These are phyloP conservation scores for Globisporangium acanthophoron DNA, from an alignment of 352 stramenopile genomes.

Conservation along the genomic window DNA sequence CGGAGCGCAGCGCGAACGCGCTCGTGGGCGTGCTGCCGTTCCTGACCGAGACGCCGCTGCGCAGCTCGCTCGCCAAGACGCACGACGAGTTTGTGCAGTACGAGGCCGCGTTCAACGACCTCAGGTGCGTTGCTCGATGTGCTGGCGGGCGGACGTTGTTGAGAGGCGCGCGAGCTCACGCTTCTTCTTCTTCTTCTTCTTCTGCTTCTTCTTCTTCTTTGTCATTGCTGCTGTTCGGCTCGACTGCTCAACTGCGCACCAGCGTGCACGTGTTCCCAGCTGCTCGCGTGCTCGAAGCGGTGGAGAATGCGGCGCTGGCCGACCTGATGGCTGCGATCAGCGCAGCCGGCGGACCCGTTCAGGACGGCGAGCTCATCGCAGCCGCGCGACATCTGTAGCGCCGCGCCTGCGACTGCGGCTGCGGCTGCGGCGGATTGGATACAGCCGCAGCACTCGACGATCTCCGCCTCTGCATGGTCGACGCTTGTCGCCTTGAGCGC, in stretches of 20 bases:
- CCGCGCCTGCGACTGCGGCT: too few species aligned
- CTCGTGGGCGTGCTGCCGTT: constrained; percentile 50
- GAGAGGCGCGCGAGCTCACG: too few species aligned
- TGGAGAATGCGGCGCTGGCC: constrained; percentile 7
- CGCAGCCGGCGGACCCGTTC: background rate
- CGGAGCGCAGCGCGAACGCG: constrained; percentile 34
- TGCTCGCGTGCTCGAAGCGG: background rate
- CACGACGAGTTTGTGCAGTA: constrained; percentile 58
- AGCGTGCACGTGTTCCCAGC: constrained; percentile 17
- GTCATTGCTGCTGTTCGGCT: background rate
- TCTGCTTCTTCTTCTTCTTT: too few species aligned
- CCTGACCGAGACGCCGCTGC: constrained; percentile 35
- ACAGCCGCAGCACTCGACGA: too few species aligned
- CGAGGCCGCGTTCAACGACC: constrained; percentile 77
- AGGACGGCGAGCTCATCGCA: constrained; percentile 8
- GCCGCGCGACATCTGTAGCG: background rate
- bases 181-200: too few species aligned
- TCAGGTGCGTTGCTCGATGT: constrained; percentile 20
- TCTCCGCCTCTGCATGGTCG: too few species aligned
- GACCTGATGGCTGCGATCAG: constrained; percentile 9
- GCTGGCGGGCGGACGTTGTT: too few species aligned
- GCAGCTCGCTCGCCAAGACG: constrained; percentile 28
- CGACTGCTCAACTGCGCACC: background rate
- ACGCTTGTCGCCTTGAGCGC: too few species aligned
- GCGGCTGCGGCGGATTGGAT: too few species aligned